phyloP scores from a whole-genome alignment of 2,329 filamentous ascomycete species.

The Sporothrix brunneoviolacea region DNA sequence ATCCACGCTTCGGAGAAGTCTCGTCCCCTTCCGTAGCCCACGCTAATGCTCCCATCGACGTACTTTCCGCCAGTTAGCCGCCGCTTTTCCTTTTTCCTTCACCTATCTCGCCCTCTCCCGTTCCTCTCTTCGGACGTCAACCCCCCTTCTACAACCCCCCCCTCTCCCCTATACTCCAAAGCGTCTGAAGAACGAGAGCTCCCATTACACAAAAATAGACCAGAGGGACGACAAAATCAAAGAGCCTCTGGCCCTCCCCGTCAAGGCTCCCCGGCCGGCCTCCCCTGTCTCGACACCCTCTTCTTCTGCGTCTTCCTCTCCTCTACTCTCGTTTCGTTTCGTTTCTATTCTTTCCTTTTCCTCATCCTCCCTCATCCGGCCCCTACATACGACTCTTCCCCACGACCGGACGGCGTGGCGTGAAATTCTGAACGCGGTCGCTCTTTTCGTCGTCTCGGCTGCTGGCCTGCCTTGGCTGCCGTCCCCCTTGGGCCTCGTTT shows the following conservation, averaged over 20 bases:
- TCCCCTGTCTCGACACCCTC: neutral
- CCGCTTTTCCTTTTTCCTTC: slow-evolving; percentile 8
- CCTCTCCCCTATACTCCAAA: neutral
- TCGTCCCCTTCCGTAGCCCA: slow-evolving; percentile 6
- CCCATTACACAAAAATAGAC: neutral
- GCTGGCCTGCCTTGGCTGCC: neutral
- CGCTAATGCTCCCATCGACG: slow-evolving; percentile 9
- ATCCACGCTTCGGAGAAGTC: slow-evolving; percentile 4
- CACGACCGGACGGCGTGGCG: neutral
- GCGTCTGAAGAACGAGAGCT: neutral
- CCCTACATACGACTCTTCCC: too few species aligned
- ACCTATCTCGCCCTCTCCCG: slow-evolving; percentile 5
- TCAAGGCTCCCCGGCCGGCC: neutral
- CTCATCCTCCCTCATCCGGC: neutral
- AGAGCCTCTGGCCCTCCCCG: neutral
- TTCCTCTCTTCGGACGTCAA: neutral
- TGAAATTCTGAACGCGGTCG: neutral
- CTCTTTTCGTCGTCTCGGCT: neutral
- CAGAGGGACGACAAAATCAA: neutral
- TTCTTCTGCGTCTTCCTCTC: too few species aligned
- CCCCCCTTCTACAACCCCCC: neutral
- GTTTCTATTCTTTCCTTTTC: neutral
- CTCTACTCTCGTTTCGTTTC: too few species aligned
- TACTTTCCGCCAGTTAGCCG: slow-evolving; percentile 9
- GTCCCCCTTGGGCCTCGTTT: neutral